A percentile compares a stretch with the other conserved stretches of the same genome.
phyloP scores from a whole-genome alignment of 1,139 yeast species.

The Hyphopichia burtonii region DNA sequence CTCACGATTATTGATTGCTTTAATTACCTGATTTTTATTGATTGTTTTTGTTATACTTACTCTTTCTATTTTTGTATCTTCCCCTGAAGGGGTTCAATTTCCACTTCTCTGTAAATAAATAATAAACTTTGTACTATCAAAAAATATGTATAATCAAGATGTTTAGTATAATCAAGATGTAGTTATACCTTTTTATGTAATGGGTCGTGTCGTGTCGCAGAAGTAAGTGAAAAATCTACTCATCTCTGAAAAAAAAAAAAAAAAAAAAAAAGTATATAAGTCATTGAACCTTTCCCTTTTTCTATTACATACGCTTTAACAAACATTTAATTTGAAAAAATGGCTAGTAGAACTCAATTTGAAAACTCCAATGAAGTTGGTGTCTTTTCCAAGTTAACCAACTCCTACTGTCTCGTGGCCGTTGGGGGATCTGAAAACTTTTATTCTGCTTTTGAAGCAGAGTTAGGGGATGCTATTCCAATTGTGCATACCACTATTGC shows the following conservation, averaged over 20 bases:
- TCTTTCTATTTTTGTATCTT: neutral
- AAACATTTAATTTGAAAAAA: slow-evolving; percentile 8
- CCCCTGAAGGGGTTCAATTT: too few relatives aligned
- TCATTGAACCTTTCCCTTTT: neutral
- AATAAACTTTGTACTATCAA: too few relatives aligned
- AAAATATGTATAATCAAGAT: too few relatives aligned
- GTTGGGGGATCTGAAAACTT: slow-evolving; percentile 98
- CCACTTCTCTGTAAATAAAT: too few relatives aligned
- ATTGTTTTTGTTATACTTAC: neutral
- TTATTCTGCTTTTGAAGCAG: slow-evolving; percentile 96
- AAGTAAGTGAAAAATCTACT: neutral
- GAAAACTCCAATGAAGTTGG: slow-evolving; percentile 99
- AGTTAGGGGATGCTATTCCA: slow-evolving; percentile 93
- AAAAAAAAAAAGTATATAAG: neutral
- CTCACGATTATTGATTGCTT: neutral
- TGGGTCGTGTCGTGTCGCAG: neutral
- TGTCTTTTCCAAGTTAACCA: slow-evolving; percentile 93
- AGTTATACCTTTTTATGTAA: too few relatives aligned
- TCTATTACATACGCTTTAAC: neutral
- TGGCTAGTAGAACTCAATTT: slow-evolving; percentile 65
- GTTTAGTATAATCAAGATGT: too few relatives aligned
- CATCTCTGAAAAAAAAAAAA: slow-evolving; percentile 1
- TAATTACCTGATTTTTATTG: neutral
- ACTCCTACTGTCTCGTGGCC: slow-evolving; percentile 93
- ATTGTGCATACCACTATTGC: slow-evolving; percentile 97